Evolutionary conservation across 768 basidiomycete genomes (phyloP).

Genomic region (Cystobasidium ongulense): DNA sequence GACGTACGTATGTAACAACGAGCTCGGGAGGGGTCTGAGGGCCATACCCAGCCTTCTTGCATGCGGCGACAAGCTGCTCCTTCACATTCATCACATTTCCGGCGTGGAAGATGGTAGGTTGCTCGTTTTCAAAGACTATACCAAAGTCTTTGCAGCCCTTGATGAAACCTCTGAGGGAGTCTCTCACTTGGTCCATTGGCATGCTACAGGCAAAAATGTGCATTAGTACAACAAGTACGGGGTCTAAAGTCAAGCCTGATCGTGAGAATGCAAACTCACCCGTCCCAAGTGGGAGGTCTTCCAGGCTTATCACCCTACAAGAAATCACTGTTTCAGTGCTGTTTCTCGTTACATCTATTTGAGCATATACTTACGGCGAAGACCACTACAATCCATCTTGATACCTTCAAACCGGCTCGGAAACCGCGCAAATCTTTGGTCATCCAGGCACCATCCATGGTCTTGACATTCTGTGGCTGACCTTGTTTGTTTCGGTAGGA

Average conservation of each 20-base stretch:
- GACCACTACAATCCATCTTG: neutral
- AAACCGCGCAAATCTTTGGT: neutral
- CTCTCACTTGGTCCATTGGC: neutral
- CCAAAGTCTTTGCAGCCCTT: slow-evolving; percentile 12
- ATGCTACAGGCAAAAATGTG: neutral
- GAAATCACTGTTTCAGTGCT: neutral
- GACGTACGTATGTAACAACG: slow-evolving; percentile 4
- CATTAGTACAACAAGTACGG: too few relatives aligned
- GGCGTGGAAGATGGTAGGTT: neutral
- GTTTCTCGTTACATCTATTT: too few relatives aligned
- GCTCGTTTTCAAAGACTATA: neutral
- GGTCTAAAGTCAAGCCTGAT: too few relatives aligned
- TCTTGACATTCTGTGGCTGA: neutral
- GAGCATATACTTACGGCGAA: neutral
- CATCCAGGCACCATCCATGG: neutral
- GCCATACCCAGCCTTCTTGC: slow-evolving; percentile 6
- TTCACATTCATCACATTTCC: neutral
- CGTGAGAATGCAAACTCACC: too few relatives aligned
- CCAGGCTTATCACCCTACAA: neutral
- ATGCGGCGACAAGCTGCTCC: neutral
- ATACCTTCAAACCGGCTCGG: neutral
- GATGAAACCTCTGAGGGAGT: neutral
- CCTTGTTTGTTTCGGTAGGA: neutral
- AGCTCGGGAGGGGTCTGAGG: neutral
- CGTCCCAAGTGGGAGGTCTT: neutral